A percentile compares a stretch with the other conserved stretches of the same genome.
Evolutionary conservation across 2,329 filamentous ascomycete genomes (phyloP).

Genomic region (Ceratocystis diversiconidia): DNA sequence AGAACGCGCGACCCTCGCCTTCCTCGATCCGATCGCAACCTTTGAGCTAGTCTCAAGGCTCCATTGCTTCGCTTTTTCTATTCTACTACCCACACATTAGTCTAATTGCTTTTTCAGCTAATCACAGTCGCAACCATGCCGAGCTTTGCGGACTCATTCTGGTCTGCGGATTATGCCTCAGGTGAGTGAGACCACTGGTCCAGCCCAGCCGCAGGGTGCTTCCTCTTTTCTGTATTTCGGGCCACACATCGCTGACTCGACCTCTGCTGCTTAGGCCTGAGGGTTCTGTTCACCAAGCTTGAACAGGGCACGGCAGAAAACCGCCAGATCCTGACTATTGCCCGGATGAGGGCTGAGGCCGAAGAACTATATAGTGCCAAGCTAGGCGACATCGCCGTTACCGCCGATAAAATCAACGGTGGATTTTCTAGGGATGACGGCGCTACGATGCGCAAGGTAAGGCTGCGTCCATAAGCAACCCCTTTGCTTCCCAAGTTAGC

Average conservation of each 20-base stretch:
- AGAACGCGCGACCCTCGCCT: neutral
- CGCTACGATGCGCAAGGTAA: constrained; percentile 85
- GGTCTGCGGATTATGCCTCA: constrained; percentile 94
- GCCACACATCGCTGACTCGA: neutral
- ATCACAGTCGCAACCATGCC: constrained; percentile 46
- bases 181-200: constrained; percentile 36
- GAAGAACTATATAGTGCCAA: constrained; percentile 78
- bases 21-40: neutral
- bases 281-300: constrained; percentile 89
- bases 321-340: constrained; percentile 80
- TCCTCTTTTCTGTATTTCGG: neutral
- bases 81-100: neutral
- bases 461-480: constrained; percentile 18
- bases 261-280: constrained; percentile 45
- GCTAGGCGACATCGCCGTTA: constrained; percentile 66
- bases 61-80: too few relatives aligned
- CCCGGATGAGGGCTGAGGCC: constrained; percentile 86
- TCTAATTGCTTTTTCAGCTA: neutral
- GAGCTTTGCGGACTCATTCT: constrained; percentile 90
- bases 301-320: constrained; percentile 94
- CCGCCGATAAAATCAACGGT: constrained; percentile 65
- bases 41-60: constrained; percentile 2
- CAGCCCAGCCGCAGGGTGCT: neutral
- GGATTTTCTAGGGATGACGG: constrained; percentile 89
- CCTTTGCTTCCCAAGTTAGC: neutral